These are phyloP conservation scores for Xylaria intraflava DNA, from an alignment of 495 filamentous ascomycete species.

Conservation along the genomic window DNA sequence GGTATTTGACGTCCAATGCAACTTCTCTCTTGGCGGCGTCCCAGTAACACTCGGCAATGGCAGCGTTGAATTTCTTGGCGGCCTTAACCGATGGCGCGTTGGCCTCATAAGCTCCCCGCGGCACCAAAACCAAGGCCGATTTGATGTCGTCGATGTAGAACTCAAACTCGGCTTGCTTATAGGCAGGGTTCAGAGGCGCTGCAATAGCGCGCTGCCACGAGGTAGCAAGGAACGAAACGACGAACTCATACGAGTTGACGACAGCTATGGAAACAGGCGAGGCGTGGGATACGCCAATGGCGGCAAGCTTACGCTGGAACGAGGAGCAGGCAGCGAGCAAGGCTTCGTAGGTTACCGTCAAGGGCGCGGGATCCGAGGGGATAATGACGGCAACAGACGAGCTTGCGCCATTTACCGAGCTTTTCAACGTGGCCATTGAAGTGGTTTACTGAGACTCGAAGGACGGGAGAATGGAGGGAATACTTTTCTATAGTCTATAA, in stretches of 20 bases:
- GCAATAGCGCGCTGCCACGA: slow-evolving; percentile 73
- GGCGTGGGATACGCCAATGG: slow-evolving; percentile 55
- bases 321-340: slow-evolving; percentile 53
- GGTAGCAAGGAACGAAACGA: slow-evolving; percentile 71
- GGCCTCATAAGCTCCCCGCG: slow-evolving; percentile 55
- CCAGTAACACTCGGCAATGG: slow-evolving; percentile 77
- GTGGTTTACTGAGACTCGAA: not conserved
- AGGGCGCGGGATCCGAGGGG: slow-evolving; percentile 49
- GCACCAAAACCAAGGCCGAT: slow-evolving; percentile 66
- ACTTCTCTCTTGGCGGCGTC: slow-evolving; percentile 53
- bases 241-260: slow-evolving; percentile 74
- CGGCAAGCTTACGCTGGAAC: slow-evolving; percentile 68
- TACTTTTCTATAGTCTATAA: not conserved
- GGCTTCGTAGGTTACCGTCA: slow-evolving; percentile 57
- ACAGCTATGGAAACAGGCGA: slow-evolving; percentile 69
- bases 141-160: slow-evolving; percentile 83
- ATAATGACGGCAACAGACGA: slow-evolving; percentile 57
- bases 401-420: slow-evolving; percentile 35
- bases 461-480: not conserved
- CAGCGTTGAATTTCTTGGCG: slow-evolving; percentile 65
- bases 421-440: slow-evolving; percentile 37
- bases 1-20: slow-evolving; percentile 66
- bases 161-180: slow-evolving; percentile 82
- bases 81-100: slow-evolving; percentile 64
- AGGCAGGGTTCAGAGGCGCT: slow-evolving; percentile 73